Percentiles rank a stretch among this genome's conserved stretches.
phyloP scores from a whole-genome alignment of 1,284 basidiomycete genomes.

The Naganishia liquefaciens region DNA sequence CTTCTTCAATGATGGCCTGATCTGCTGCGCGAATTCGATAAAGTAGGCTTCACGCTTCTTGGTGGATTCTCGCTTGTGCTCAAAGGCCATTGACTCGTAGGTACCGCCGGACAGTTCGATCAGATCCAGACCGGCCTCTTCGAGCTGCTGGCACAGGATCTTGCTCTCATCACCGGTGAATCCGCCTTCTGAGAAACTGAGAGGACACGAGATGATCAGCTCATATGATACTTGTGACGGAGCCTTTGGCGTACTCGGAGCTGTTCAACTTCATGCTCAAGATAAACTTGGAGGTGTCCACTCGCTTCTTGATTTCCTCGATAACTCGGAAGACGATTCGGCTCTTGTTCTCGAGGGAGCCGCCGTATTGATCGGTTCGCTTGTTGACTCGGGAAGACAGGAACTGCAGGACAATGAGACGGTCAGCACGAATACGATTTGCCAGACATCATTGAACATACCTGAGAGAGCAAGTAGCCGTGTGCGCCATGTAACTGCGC shows the following conservation, averaged over 20 bases:
- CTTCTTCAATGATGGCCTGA: constrained; percentile 45
- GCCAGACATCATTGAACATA: neutral
- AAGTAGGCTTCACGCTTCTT: constrained; percentile 55
- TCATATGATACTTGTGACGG: constrained; percentile 23
- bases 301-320: constrained; percentile 49
- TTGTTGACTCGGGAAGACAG: constrained; percentile 50
- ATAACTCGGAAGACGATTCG: constrained; percentile 52
- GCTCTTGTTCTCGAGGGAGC: constrained; percentile 53
- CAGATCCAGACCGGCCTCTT: constrained; percentile 57
- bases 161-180: constrained; percentile 54
- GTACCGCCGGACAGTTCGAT: constrained; percentile 57
- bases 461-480: constrained; percentile 41
- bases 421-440: neutral
- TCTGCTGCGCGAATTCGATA: constrained; percentile 40
- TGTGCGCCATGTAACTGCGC: constrained; percentile 49
- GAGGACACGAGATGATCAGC: neutral
- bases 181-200: constrained; percentile 51
- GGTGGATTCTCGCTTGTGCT: constrained; percentile 51
- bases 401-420: constrained; percentile 39
- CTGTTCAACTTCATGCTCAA: constrained; percentile 59
- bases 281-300: constrained; percentile 53
- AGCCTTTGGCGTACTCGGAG: constrained; percentile 39
- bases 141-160: constrained; percentile 55
- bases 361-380: constrained; percentile 54
- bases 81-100: constrained; percentile 52